Evolutionary conservation across 2,329 filamentous ascomycete species (phyloP), one percentile per base, ranked within the genome.

Genomic region (Triangularia setosa): DNA sequence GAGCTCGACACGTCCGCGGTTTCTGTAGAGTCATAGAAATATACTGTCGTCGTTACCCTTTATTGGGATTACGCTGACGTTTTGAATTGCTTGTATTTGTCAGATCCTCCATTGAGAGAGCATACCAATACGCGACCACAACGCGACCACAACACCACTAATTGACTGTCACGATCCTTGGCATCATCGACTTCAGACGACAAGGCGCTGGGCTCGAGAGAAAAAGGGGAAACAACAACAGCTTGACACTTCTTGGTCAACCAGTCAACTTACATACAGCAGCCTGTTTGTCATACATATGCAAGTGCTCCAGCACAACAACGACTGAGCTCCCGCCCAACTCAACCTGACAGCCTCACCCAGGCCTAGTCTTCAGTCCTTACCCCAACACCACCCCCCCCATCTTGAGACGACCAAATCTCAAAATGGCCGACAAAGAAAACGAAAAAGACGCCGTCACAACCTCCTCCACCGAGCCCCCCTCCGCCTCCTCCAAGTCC

Each of bases 401-500:
- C 40, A 33, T 14, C 40, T 48, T 18, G 1, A 21, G 3, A 40
- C 40, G 18, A 54, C 25, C 18, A n/a, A 14, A 55, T 25, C 14
- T 35, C 54, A 57, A 48, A 8, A 69, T 63, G 65, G 56, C 25
- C 33, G 59, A 68, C 52, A 66, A 48, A 58, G 64, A 66, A 61
- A n/a, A 25, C 21, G 40, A 48, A 48, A 48, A 48, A 48, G 40
- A 48, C 18, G 8, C 40, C 23, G 18, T 23, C 62, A 64, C 62
- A 52, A 68, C 68, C 6, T 64, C 69, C 53, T 64, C 67, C 60
- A 69, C 68, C 1, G 64, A 69, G 9, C 58, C 28, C 60, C 18
- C 52, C 58, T 9, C 56, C 60, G 5, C 56, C 40, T 48, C 40
- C 40, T 48, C 40, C 5, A 21, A 48, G 21, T 48, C 40, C 40